Conservation (phyloP, 176 grass and related monocot genomes). For the Chrysopogon serrulatus region DNA sequence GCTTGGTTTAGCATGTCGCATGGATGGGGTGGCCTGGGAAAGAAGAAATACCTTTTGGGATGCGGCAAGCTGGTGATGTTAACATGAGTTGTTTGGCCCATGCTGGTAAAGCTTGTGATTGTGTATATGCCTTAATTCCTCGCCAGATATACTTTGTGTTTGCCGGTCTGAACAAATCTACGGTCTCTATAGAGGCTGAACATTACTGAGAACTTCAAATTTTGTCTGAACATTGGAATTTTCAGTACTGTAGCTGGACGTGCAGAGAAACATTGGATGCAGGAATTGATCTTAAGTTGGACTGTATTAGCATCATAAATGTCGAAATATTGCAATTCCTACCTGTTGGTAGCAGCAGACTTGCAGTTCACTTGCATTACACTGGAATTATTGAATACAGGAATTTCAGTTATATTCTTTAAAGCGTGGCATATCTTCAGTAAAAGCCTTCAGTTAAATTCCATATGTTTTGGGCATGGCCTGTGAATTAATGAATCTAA, state of each 20-base stretch:
- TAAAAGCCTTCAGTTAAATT: not conserved
- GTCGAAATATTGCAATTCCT: not conserved
- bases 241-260: not conserved
- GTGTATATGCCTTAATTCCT: conserved; percentile 39
- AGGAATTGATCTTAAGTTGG: not conserved
- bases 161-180: not conserved
- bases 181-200: not conserved
- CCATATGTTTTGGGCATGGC: not conserved
- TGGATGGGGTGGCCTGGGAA: conserved; percentile 49
- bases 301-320: not conserved
- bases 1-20: conserved; percentile 68
- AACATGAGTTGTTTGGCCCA: conserved; percentile 1
- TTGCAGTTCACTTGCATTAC: not conserved
- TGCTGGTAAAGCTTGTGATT: conserved; percentile 11
- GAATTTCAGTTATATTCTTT: not conserved
- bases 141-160: conserved; percentile 28
- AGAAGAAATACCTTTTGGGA: conserved; percentile 73
- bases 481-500: not conserved
- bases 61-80: conserved; percentile 39
- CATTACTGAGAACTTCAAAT: not conserved
- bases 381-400: not conserved
- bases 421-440: not conserved
- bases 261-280: not conserved
- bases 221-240: not conserved
- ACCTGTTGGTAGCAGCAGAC: not conserved